A percentile compares a stretch with the other conserved stretches of the same genome.
These are phyloP conservation scores for Glebionis coronaria DNA, from an alignment of 129 eudicot species.

Conservation along the genomic window DNA sequence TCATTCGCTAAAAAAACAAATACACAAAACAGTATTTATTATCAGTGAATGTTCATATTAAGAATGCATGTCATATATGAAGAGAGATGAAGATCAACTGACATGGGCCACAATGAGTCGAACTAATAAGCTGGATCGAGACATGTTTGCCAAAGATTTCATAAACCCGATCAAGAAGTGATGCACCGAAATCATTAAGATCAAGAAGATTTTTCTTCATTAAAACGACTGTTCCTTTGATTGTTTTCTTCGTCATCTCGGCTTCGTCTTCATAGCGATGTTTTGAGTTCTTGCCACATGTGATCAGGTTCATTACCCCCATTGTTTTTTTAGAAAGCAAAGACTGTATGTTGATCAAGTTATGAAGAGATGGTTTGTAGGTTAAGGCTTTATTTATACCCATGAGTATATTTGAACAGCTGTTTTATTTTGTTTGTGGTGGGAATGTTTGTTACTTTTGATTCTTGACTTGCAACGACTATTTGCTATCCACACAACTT, in stretches of 20 bases:
- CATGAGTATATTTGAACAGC: neutral
- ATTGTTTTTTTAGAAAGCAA: conserved; percentile 5
- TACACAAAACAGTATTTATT: neutral
- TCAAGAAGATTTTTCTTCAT: conserved; percentile 74
- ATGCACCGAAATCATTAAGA: conserved; percentile 35
- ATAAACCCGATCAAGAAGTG: conserved; percentile 56
- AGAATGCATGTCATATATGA: neutral
- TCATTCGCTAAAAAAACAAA: neutral
- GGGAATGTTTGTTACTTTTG: conserved; percentile 11
- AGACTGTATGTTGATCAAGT: neutral
- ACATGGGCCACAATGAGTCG: conserved; percentile 24
- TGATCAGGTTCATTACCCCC: conserved; percentile 26
- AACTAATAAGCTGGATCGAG: conserved; percentile 61
- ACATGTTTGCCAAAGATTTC: conserved; percentile 58
- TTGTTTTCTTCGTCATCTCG: conserved; percentile 15
- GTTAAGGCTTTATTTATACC: conserved; percentile 5
- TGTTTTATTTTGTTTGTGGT: conserved; percentile 1
- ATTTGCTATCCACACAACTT: conserved; percentile 14
- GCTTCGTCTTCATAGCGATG: neutral
- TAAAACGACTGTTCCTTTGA: conserved; percentile 59
- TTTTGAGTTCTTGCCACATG: conserved; percentile 11
- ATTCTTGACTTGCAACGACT: conserved; percentile 32
- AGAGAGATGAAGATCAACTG: neutral
- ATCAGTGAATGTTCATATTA: neutral
- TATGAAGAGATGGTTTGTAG: neutral